Evolutionary conservation across 345 rosid species (phyloP).

Genomic region (Brassica cretica): DNA sequence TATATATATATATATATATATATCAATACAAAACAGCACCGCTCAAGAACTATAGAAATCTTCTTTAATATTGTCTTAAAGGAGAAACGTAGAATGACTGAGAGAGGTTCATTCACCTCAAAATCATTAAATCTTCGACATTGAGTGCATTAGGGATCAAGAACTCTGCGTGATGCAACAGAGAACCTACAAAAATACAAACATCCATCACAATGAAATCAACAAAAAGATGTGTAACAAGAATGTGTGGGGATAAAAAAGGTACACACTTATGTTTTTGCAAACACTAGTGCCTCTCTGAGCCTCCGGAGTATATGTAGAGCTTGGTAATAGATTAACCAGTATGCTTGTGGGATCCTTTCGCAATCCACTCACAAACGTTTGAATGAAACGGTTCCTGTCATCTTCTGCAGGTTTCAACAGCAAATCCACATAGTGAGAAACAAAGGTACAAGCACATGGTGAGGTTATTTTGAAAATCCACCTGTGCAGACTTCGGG

Average conservation of each 20-base stretch:
- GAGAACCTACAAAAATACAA: conserved; percentile 64
- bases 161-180: conserved; percentile 89
- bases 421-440: conserved; percentile 23
- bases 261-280: conserved; percentile 67
- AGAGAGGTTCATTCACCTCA: conserved; percentile 58
- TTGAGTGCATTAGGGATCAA: conserved; percentile 66
- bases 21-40: neutral
- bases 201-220: conserved; percentile 24
- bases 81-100: conserved; percentile 8
- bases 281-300: conserved; percentile 62
- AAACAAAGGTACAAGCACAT: neutral
- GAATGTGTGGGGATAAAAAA: neutral
- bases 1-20: neutral
- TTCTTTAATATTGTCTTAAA: neutral
- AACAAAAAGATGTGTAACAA: conserved; percentile 23
- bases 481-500: conserved; percentile 84
- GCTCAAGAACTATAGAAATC: neutral
- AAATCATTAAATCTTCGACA: conserved; percentile 71
- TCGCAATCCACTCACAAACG: conserved; percentile 67
- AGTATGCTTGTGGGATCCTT: conserved; percentile 59
- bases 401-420: conserved; percentile 75
- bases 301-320: conserved; percentile 54
- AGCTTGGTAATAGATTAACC: conserved; percentile 46
- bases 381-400: conserved; percentile 76
- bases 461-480: neutral